Evolutionary conservation across 208 protist genomes (phyloP).

Genomic region (Plasmodiophora brassicae): DNA sequence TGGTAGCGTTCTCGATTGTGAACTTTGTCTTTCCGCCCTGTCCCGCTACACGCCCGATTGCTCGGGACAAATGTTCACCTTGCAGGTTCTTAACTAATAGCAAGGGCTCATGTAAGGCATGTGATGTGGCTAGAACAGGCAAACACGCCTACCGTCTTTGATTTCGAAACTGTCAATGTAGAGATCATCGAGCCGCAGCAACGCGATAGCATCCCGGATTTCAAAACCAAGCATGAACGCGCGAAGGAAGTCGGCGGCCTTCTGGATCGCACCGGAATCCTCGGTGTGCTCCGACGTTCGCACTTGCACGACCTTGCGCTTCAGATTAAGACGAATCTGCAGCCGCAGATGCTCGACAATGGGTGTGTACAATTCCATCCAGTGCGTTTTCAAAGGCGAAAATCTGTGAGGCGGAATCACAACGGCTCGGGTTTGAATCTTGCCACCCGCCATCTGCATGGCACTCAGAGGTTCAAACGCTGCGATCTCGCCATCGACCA

Average conservation of each 20-base stretch:
- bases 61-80: constrained; percentile 82
- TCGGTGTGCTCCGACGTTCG: constrained; percentile 70
- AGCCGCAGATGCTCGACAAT: constrained; percentile 96
- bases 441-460: constrained; percentile 37
- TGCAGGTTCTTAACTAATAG: constrained; percentile 71
- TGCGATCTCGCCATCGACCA: no score
- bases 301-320: constrained; percentile 29
- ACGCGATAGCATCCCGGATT: constrained; percentile 90
- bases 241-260: constrained; percentile 91
- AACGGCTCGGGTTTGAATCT: constrained; percentile 58
- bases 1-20: constrained; percentile 98
- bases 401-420: constrained; percentile 89
- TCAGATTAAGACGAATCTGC: constrained; percentile 77
- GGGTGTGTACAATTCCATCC: constrained; percentile 95
- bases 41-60: constrained; percentile 98
- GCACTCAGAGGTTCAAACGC: no score
- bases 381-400: constrained; percentile 91
- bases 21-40: constrained; percentile 97
- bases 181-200: constrained; percentile 97
- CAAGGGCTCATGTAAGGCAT: not conserved
- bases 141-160: constrained; percentile 55
- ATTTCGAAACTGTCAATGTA: constrained; percentile 99
- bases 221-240: constrained; percentile 93
- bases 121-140: not conserved
- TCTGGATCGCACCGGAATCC: constrained; percentile 79